Conservation (phyloP, 2,329 filamentous ascomycete species). For the Blastomyces emzantsi region DNA sequence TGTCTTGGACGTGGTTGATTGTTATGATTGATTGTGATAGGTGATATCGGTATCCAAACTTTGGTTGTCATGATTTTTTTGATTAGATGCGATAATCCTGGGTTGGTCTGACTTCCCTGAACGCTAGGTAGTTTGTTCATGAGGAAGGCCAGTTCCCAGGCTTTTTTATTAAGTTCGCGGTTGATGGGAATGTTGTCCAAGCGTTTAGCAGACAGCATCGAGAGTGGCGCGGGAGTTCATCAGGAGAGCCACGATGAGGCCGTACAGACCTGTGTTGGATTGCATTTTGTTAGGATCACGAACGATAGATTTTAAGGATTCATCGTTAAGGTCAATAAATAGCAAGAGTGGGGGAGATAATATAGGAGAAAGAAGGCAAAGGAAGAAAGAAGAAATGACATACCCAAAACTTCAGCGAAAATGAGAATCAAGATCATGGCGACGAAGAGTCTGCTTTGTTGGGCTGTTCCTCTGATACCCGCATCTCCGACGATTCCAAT, state of each 20-base stretch:
- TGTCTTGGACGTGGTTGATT: not conserved
- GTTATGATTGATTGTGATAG: not conserved
- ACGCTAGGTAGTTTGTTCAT: not conserved
- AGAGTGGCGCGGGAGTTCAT: conserved; percentile 92
- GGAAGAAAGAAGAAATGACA: conserved; percentile 27
- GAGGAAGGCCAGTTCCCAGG: not conserved
- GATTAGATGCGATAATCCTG: not conserved
- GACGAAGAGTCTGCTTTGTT: conserved; percentile 63
- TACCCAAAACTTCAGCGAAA: conserved; percentile 98
- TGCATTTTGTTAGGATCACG: not conserved
- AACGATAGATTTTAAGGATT: not conserved
- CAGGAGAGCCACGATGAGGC: conserved; percentile 94
- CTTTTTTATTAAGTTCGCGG: not conserved
- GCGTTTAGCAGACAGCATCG: conserved; percentile 52
- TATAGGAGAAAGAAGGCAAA: too few species aligned
- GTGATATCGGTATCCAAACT: not conserved
- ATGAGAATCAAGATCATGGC: conserved; percentile 99
- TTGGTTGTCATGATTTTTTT: not conserved
- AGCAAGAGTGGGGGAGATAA: too few species aligned
- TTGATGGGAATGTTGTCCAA: conserved; percentile 7
- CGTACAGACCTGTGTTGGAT: conserved; percentile 71
- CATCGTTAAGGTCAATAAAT: not conserved
- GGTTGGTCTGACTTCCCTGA: not conserved
- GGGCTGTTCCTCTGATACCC: conserved; percentile 44
- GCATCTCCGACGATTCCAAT: conserved; percentile 68